Evolutionary conservation across 2,329 filamentous ascomycete species (phyloP).

Genomic region (Seiridium cupressi): DNA sequence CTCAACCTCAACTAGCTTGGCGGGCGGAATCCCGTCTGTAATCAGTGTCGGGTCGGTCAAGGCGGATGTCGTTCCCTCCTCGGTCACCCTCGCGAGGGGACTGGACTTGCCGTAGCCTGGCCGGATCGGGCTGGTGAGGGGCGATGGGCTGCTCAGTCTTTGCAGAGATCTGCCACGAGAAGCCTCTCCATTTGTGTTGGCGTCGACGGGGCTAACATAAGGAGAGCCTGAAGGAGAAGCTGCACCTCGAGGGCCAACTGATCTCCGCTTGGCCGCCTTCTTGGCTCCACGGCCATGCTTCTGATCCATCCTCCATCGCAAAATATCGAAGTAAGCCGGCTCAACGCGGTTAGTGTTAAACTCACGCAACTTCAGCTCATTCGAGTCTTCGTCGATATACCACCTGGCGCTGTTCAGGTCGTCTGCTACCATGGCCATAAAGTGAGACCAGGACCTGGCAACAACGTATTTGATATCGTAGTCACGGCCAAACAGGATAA

Average conservation of each 20-base stretch:
- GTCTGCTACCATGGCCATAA: constrained; percentile 84
- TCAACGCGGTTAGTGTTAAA: constrained; percentile 89
- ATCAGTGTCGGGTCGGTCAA: constrained; percentile 23
- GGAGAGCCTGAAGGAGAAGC: constrained; percentile 50
- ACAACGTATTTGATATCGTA: constrained; percentile 99
- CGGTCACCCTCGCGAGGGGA: constrained; percentile 71
- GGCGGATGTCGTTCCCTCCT: constrained; percentile 49
- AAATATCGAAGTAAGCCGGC: constrained; percentile 89
- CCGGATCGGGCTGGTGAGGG: constrained; percentile 62
- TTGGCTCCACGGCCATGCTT: constrained; percentile 73
- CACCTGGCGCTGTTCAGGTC: constrained; percentile 88
- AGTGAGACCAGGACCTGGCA: constrained; percentile 84
- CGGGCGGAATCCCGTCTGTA: constrained; percentile 38
- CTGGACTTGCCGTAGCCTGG: constrained; percentile 67
- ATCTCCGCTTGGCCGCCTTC: constrained; percentile 49
- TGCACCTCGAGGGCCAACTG: constrained; percentile 37
- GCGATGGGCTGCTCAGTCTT: constrained; percentile 63
- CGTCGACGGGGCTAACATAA: constrained; percentile 65
- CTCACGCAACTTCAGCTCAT: constrained; percentile 87
- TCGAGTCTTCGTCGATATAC: constrained; percentile 87
- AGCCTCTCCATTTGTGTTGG: constrained; percentile 51
- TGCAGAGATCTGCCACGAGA: constrained; percentile 69
- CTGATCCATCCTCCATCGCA: constrained; percentile 93
- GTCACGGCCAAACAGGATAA: constrained; percentile 94
- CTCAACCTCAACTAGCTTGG: constrained; percentile 56